Evolutionary conservation across 2,329 filamentous ascomycete genomes (phyloP), one percentile per base, ranked within the genome.

Genomic region (Neocucurbitaria cava): DNA sequence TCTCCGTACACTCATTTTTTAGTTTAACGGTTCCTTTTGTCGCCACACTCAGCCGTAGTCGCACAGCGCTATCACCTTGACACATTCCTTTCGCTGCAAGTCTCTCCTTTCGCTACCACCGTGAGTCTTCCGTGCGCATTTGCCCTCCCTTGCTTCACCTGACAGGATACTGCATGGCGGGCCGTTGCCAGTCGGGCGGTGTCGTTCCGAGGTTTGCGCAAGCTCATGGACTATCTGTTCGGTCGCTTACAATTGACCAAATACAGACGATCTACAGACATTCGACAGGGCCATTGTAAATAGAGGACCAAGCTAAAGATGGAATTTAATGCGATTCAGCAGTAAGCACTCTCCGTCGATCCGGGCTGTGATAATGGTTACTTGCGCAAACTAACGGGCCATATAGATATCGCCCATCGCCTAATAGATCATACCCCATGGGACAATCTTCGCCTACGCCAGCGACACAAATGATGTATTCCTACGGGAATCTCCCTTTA

Each of bases 311-410:
- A 55, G 50, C 59, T 68, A 66, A 74, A 72, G 61, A 77, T 77
- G 76, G 75, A 77, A 71, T 77, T 75, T 70, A 76, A 77, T 76
- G 71, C 74, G 60, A 54, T 71, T 61, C 71, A 73, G 44, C 75
- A 77, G 75, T 77, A 71, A 69, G 75, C 56, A 47, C 31, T 41
- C 39, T 41, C 42, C 10, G 21, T 44, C 30, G 20, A 48, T 58
- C 53, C 52, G 53, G 49, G 18, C 38, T 28, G 26, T 28, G 15
- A 31, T 39, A 41, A 46, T 18, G 35, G 6, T 43, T 20, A 39
- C 18, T 41, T 26, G 30, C 21, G 35, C 40, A 50, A 44, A 52
- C 70, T 75, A 52, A 76, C 59, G 33, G 33, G 35, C 11, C 38
- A n/a, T 71, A 68, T 66, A 76, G 74, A 71, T 75, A 72, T 57